Evolutionary conservation across 2,329 filamentous ascomycete genomes (phyloP).

Genomic region (Biscogniauxia marginata): DNA sequence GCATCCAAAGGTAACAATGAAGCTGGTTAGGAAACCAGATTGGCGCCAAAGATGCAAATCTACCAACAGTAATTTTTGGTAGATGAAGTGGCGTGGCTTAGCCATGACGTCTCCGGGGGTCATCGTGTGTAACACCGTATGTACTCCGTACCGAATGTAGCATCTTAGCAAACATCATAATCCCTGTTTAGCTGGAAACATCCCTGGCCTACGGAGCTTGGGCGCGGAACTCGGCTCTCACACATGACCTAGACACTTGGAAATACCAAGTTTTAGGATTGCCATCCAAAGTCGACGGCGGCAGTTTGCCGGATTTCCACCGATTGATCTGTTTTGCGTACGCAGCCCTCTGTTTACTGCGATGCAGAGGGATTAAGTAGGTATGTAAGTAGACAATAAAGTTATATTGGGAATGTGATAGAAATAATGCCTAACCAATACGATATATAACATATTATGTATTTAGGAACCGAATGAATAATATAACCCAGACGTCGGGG

Average conservation of each 20-base stretch:
- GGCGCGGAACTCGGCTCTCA: background rate
- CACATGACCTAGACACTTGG: background rate
- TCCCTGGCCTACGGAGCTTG: background rate
- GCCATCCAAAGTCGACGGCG: too few relatives aligned
- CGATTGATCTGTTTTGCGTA: too few relatives aligned
- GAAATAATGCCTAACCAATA: too few relatives aligned
- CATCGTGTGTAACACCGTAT: constrained; percentile 9
- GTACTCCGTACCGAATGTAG: too few relatives aligned
- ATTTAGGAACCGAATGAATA: too few relatives aligned
- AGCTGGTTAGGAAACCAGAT: background rate
- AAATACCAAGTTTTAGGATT: background rate
- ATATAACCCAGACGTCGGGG: too few relatives aligned
- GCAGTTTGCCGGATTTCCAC: too few relatives aligned
- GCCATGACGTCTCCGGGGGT: constrained; percentile 17
- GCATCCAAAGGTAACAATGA: background rate
- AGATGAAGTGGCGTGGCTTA: constrained; percentile 21
- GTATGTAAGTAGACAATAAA: too few relatives aligned
- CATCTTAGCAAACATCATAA: background rate
- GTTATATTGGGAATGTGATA: too few relatives aligned
- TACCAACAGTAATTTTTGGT: background rate
- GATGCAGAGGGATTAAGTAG: too few relatives aligned
- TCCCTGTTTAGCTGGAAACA: background rate
- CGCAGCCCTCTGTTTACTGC: too few relatives aligned
- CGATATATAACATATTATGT: too few relatives aligned
- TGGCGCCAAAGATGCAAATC: background rate